Evolutionary conservation across 2,329 filamentous ascomycete genomes (phyloP).

Genomic region (Acarospora socialis): DNA sequence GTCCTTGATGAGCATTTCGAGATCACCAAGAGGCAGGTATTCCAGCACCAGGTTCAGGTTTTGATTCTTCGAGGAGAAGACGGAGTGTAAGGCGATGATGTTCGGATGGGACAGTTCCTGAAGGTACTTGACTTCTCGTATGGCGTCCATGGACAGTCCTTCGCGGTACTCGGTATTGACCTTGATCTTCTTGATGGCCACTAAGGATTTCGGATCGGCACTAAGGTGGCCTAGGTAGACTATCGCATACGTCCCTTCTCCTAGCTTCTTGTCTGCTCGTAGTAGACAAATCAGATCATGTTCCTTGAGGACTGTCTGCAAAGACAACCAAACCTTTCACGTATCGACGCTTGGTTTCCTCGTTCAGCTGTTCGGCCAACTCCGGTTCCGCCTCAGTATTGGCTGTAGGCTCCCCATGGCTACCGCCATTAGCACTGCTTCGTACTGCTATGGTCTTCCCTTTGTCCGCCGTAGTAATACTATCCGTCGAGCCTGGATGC

Average conservation of each 20-base stretch:
- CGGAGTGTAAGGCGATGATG: conserved; percentile 81
- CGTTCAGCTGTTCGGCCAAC: conserved; percentile 62
- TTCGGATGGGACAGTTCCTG: conserved; percentile 91
- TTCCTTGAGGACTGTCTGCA: background rate
- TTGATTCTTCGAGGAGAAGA: conserved; percentile 92
- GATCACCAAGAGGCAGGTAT: conserved; percentile 81
- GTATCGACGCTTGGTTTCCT: conserved; percentile 74
- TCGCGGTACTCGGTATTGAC: conserved; percentile 54
- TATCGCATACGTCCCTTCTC: conserved; percentile 92
- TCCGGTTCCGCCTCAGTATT: conserved; percentile 22
- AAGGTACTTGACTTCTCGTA: conserved; percentile 89
- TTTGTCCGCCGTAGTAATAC: conserved; percentile 21
- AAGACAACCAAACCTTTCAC: conserved; percentile 50
- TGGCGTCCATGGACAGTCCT: conserved; percentile 83
- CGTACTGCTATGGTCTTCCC: conserved; percentile 23
- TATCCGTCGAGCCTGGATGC: conserved; percentile 21
- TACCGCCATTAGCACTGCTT: conserved; percentile 14
- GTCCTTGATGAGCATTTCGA: conserved; percentile 89
- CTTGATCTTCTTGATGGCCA: conserved; percentile 52
- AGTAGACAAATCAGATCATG: conserved; percentile 7
- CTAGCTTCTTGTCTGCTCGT: conserved; percentile 63
- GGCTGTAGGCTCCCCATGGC: conserved; percentile 2
- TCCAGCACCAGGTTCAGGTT: conserved; percentile 94
- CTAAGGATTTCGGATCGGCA: conserved; percentile 53
- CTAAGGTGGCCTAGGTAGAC: conserved; percentile 81